A percentile compares a stretch with the other conserved stretches of the same genome.
phyloP scores from a whole-genome alignment of 352 stramenopile species.

The Peronospora tabacina region DNA sequence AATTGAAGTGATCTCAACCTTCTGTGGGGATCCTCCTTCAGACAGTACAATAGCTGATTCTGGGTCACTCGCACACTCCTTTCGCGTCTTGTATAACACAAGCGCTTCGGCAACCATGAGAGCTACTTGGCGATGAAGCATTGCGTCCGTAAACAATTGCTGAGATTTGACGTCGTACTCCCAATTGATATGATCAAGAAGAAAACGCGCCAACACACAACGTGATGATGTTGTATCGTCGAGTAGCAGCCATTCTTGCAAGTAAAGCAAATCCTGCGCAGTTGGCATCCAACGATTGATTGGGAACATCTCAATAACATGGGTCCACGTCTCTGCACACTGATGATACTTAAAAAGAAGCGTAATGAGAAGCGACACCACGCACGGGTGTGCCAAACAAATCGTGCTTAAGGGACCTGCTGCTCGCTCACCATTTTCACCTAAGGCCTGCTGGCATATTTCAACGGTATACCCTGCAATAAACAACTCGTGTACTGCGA shows the following conservation, averaged over 20 bases:
- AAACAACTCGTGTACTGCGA: constrained; percentile 63
- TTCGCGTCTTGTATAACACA: constrained; percentile 55
- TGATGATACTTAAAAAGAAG: constrained; percentile 74
- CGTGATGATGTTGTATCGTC: constrained; percentile 56
- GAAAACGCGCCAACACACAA: constrained; percentile 57
- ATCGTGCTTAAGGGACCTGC: constrained; percentile 52
- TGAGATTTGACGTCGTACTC: constrained; percentile 62
- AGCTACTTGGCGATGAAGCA: constrained; percentile 69
- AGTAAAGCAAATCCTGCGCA: constrained; percentile 46
- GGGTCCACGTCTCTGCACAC: constrained; percentile 68
- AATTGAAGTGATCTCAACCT: constrained; percentile 47
- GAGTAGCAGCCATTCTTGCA: constrained; percentile 80
- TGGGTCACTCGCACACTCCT: constrained; percentile 31
- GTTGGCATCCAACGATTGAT: constrained; percentile 79
- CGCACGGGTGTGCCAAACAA: constrained; percentile 50
- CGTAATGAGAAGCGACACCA: constrained; percentile 53
- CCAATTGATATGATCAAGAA: constrained; percentile 83
- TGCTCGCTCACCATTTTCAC: constrained; percentile 42
- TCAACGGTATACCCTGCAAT: constrained; percentile 49
- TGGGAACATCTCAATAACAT: constrained; percentile 81
- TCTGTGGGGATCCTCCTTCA: constrained; percentile 41
- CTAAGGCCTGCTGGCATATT: constrained; percentile 36
- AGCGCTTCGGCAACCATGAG: constrained; percentile 73
- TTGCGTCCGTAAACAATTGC: constrained; percentile 54
- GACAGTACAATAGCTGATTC: constrained; percentile 36